Percentiles rank a stretch among this genome's conserved stretches.
phyloP scores from a whole-genome alignment of 345 rosid genomes.

The Moricandia moricandioides region DNA sequence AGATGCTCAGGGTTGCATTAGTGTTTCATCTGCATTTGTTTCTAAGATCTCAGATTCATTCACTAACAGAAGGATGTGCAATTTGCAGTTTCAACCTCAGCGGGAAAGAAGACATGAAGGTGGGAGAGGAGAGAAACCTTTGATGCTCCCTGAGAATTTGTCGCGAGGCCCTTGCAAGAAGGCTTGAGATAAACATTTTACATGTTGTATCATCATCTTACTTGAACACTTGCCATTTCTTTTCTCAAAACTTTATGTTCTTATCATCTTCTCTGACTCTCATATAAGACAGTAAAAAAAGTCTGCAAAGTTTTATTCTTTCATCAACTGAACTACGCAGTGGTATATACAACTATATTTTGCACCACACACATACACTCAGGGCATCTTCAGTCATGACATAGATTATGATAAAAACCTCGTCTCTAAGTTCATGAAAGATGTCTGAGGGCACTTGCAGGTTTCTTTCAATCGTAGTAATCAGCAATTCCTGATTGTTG shows the following conservation, averaged over 20 bases:
- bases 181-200: conserved; percentile 14
- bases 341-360: not conserved
- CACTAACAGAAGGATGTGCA: not conserved
- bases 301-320: not conserved
- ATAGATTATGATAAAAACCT: conserved; percentile 24
- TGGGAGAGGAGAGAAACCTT: conserved; percentile 16
- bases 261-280: conserved; percentile 16
- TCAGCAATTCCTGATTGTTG: too few species aligned
- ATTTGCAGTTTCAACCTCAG: conserved; percentile 20
- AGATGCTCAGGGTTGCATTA: not conserved
- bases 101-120: conserved; percentile 21
- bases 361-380: too few species aligned
- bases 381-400: too few species aligned
- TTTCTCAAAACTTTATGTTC: conserved; percentile 24
- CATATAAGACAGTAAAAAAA: conserved; percentile 20
- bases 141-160: conserved; percentile 31
- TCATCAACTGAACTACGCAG: not conserved
- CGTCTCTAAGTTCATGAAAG: conserved; percentile 85
- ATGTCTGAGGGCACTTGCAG: conserved; percentile 98
- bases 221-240: conserved; percentile 29
- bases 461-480: conserved; percentile 23
- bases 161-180: conserved; percentile 29
- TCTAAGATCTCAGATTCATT: too few species aligned
- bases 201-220: conserved; percentile 28
- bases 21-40: not conserved